Conservation (phyloP, 2,329 filamentous ascomycete genomes). For the Ophiostoma quercus region DNA sequence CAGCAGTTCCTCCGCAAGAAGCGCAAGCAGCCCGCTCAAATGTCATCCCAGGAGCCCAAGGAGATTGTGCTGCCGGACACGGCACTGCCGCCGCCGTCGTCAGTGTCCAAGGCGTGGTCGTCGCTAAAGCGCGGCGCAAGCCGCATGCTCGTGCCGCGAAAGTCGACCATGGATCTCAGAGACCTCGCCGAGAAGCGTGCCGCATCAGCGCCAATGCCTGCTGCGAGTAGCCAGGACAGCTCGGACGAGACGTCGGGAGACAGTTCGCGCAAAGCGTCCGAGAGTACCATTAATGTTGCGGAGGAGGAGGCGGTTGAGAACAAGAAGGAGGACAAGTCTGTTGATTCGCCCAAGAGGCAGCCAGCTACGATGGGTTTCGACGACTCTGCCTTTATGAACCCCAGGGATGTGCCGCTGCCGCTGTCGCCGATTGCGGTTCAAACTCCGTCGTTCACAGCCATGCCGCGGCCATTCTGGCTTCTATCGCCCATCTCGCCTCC, state of each 20-base stretch:
- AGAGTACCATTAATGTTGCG: background rate
- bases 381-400: background rate
- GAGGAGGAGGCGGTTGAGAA: background rate
- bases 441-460: too few species aligned
- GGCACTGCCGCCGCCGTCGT: conserved; percentile 10
- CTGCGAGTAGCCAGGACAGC: background rate
- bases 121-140: conserved; percentile 23
- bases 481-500: conserved; percentile 19
- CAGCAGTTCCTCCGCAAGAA: conserved; percentile 14
- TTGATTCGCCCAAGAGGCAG: background rate
- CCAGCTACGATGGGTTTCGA: background rate
- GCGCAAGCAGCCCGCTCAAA: conserved; percentile 10
- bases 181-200: conserved; percentile 17
- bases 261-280: background rate
- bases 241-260: conserved; percentile 15
- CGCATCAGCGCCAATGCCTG: conserved; percentile 1
- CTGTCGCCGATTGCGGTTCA: background rate
- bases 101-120: conserved; percentile 24
- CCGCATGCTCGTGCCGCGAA: conserved; percentile 17
- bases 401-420: background rate
- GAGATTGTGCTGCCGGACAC: conserved; percentile 13
- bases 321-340: background rate
- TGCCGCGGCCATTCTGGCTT: background rate
- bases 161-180: conserved; percentile 22
- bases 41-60: background rate